phyloP scores from a whole-genome alignment of 805 yeast genomes.

The Suhomyces tanzawaensis region DNA sequence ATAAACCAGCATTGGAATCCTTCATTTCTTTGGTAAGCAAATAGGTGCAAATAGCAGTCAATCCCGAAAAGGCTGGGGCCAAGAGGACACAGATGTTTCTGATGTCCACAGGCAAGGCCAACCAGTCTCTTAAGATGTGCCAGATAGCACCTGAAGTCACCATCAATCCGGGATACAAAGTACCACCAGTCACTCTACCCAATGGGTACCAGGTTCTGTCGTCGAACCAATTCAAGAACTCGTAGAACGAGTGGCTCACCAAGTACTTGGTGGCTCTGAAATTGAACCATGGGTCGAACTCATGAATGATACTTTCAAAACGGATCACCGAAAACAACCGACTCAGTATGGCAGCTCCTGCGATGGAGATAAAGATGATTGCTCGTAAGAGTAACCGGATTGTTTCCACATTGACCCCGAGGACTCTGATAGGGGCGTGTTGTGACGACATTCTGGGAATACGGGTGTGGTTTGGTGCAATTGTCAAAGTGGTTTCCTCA shows the following conservation, averaged over 20 bases:
- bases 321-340: constrained; percentile 95
- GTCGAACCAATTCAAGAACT: constrained; percentile 96
- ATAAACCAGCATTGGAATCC: constrained; percentile 81
- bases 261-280: constrained; percentile 93
- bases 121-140: constrained; percentile 58
- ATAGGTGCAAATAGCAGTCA: constrained; percentile 89
- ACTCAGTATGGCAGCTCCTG: constrained; percentile 89
- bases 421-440: constrained; percentile 4
- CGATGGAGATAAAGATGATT: constrained; percentile 69
- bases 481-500: neutral
- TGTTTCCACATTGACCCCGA: constrained; percentile 30
- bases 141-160: constrained; percentile 92
- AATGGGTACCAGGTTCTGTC: constrained; percentile 99
- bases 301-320: constrained; percentile 95
- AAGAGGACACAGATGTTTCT: constrained; percentile 93
- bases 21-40: constrained; percentile 87
- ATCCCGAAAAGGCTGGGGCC: constrained; percentile 94
- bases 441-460: constrained; percentile 5
- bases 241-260: constrained; percentile 79
- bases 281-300: constrained; percentile 96
- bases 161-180: constrained; percentile 97
- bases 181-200: constrained; percentile 99
- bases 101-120: constrained; percentile 85
- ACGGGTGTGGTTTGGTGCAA: neutral
- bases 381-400: constrained; percentile 53